These are phyloP conservation scores for Thraustochytrium sp. DNA, from an alignment of 352 stramenopile species.

Conservation along the genomic window DNA sequence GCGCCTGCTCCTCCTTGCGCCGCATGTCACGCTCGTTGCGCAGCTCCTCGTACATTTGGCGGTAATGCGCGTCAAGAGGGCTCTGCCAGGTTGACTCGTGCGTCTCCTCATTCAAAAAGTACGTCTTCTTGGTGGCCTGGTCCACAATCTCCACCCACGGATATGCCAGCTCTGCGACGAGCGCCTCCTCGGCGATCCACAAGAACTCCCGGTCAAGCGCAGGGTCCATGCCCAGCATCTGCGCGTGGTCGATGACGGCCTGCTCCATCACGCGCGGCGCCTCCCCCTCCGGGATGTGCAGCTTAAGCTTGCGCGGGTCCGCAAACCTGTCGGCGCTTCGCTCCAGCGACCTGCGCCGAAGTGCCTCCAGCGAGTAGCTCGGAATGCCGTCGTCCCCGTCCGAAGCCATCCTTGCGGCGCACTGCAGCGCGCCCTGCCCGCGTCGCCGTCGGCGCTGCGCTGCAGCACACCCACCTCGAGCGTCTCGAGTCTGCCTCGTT, in stretches of 20 bases:
- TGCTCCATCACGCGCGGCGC: background rate
- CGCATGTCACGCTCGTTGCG: background rate
- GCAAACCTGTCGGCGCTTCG: background rate
- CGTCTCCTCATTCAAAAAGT: constrained; percentile 43
- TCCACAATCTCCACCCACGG: constrained; percentile 28
- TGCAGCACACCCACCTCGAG: too few species aligned
- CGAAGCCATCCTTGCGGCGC: background rate
- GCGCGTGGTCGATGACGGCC: constrained; percentile 10
- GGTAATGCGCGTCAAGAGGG: constrained; percentile 38
- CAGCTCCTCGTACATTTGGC: background rate
- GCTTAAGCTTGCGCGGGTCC: background rate
- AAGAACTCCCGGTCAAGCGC: constrained; percentile 1
- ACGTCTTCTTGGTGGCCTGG: constrained; percentile 24
- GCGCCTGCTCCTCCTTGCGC: background rate
- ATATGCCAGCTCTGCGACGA: background rate
- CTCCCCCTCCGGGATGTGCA: background rate
- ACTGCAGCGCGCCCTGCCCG: background rate
- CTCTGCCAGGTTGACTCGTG: constrained; percentile 33
- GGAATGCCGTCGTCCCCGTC: background rate
- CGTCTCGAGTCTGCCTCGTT: too few species aligned
- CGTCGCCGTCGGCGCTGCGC: too few species aligned
- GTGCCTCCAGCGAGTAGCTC: constrained; percentile 4
- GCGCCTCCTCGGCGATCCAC: constrained; percentile 42
- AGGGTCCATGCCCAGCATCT: constrained; percentile 30
- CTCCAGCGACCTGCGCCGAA: background rate